Base-by-base conservation (phyloP, 805 yeast genomes). In the Hanseniaspora singularis region DNA sequence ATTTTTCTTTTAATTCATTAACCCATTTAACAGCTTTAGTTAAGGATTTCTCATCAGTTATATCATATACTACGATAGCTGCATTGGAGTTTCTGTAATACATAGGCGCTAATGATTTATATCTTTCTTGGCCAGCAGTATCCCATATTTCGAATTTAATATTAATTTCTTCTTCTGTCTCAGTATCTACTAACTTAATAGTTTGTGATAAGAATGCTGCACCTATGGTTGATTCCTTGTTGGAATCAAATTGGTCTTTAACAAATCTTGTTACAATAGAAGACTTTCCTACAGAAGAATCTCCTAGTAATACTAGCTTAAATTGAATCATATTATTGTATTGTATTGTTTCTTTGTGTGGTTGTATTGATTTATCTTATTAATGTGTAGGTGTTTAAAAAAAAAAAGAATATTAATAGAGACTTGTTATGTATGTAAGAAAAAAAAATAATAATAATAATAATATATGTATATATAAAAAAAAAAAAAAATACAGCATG, bases 191-290 rank as follows among this genome's bases (percentile, higher is more conserved):
- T 24, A 38, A 26, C 44, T 68, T 67, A 11, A 82, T 68, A 10
- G 81, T 77, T 60, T 87, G 94, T 15, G 96, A 85, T 33, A 92
- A 72, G 63, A 89, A 92, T 0, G 97, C 98, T 3, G 98, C 99
- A n/a, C 99, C 99, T 47, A 92, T 92, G 1, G 98, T 92, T 36
- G 94, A 83, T 54, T 94, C 85, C 50, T 89, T 74, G 53, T 76
- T 74, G 26, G 76, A 79, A 53, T 85, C 92, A 60, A 89, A 92
- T 0, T 76, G 64, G 55, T 77, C 73, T 51, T 73, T 74, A 22
- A 76, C 88, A 55, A 88, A 86, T 44, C 96, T 67, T 53, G 82
- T 82, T 1, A 86, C 87, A 9, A 89, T 71, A 1, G 96, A 86
- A 10, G 72, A 71, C 58, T 81, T 83, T 20, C 94, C 94, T 18